phyloP scores from a whole-genome alignment of 106 monocot species.

The Acorus gramineus region DNA sequence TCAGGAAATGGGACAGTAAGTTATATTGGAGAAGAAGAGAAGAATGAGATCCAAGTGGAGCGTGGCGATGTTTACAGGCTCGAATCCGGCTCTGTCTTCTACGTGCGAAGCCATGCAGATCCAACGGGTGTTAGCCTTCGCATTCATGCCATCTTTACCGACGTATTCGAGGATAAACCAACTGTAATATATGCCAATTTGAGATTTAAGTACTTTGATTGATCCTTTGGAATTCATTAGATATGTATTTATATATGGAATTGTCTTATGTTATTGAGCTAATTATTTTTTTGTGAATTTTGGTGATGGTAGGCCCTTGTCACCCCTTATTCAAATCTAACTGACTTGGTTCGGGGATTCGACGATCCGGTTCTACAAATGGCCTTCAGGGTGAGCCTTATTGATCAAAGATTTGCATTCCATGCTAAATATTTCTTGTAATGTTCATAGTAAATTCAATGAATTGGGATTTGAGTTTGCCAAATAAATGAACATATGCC shows the following conservation, averaged over 20 bases:
- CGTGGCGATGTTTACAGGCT: conserved; percentile 31
- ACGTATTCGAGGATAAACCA: conserved; percentile 1
- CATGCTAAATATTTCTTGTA: not conserved
- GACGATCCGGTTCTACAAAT: conserved; percentile 52
- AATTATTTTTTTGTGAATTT: not conserved
- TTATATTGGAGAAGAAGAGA: not conserved
- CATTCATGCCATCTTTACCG: conserved; percentile 65
- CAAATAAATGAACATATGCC: not conserved
- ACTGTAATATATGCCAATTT: conserved; percentile 5
- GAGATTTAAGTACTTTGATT: too few species aligned
- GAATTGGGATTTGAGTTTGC: not conserved
- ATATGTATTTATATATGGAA: too few species aligned
- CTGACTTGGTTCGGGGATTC: conserved; percentile 58
- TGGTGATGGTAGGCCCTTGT: conserved; percentile 28
- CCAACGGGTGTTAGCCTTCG: conserved; percentile 46
- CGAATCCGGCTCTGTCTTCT: conserved; percentile 50
- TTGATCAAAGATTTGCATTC: not conserved
- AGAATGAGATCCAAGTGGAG: not conserved
- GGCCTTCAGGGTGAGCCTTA: conserved; percentile 49
- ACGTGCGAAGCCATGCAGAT: conserved; percentile 46
- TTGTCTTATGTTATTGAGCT: too few species aligned
- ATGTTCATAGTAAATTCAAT: not conserved
- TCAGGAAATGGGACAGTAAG: not conserved
- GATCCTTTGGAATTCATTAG: too few species aligned
- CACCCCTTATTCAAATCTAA: conserved; percentile 51